Percentiles rank a stretch among this genome's conserved stretches.
Conservation (phyloP, 2,329 filamentous ascomycete genomes). For the Exserohilum rostratum region DNA sequence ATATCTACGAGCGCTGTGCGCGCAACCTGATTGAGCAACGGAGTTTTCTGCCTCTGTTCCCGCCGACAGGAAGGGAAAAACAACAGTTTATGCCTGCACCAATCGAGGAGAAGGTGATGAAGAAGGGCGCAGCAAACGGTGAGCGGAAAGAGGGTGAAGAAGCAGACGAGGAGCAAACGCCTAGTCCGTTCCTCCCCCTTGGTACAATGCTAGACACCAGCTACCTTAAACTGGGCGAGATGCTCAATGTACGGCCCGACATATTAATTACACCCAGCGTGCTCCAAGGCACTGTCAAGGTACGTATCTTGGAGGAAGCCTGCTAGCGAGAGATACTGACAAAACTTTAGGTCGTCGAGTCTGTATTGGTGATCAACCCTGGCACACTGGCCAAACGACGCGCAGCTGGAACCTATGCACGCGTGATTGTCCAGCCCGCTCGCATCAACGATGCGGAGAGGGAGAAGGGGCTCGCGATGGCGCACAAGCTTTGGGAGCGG, state of each 20-base stretch:
- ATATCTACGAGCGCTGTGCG: slow-evolving; percentile 73
- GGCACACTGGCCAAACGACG: slow-evolving; percentile 84
- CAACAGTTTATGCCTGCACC: slow-evolving; percentile 61
- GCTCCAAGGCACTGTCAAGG: slow-evolving; percentile 86
- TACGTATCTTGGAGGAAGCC: slow-evolving; percentile 46
- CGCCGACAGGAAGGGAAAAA: slow-evolving; percentile 72
- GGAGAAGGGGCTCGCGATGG: slow-evolving; percentile 61
- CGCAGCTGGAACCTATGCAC: slow-evolving; percentile 83
- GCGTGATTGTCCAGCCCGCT: slow-evolving; percentile 75
- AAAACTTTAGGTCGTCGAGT: slow-evolving; percentile 76
- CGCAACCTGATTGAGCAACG: slow-evolving; percentile 85
- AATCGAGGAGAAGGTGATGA: slow-evolving; percentile 58
- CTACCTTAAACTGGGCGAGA: slow-evolving; percentile 88
- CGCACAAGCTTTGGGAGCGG: slow-evolving; percentile 79
- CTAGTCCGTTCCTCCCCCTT: slow-evolving; percentile 49
- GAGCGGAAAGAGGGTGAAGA: slow-evolving; percentile 40
- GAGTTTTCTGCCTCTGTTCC: slow-evolving; percentile 89
- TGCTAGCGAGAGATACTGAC: not conserved
- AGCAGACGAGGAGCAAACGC: slow-evolving; percentile 58
- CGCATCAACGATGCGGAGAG: slow-evolving; percentile 64
- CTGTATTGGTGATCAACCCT: slow-evolving; percentile 88
- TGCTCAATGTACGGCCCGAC: slow-evolving; percentile 84
- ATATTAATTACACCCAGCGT: slow-evolving; percentile 82
- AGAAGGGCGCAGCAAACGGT: slow-evolving; percentile 50
- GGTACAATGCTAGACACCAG: slow-evolving; percentile 82